Evolutionary conservation across 164 flowering plant species (phyloP), one percentile per base, ranked within the genome.

Genomic region (Vitis labrusca): DNA sequence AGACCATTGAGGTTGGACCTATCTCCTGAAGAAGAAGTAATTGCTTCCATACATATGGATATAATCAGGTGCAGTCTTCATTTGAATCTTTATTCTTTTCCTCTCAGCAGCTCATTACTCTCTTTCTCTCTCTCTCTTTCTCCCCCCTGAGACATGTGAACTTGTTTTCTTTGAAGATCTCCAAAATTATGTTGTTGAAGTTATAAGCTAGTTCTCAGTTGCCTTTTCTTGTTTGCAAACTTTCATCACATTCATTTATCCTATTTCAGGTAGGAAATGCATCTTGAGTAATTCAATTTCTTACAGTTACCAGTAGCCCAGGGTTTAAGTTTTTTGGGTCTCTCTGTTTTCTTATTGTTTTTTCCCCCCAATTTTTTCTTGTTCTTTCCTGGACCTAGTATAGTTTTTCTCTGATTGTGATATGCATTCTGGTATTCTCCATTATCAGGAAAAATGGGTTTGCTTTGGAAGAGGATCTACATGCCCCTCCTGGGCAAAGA

Each of bases 1-100:
- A 94, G 98, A 86, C 95, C 97, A 63, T 56, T 89, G 75, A 82
- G 73, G 66, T 68, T 95, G 88, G 97, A 91, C 70, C 79, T 95
- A 76, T 85, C 98, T 67, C 96, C 98, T 47, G 97, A 91, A 81
- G 99, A 95, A 81, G 99, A 93, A 85, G 82, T 90, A 44, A 82
- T 88, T 52, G 85, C 86, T 68, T 88, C 97, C 59, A 86, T 90
- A 86, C 88, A 95, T 74, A 87, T 95, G 91, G 97, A 93, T 70
- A 75, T 81, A 73, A 83, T 95, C 85, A 91, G 98, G 99, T 93
- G 64, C 65, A 50, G 5, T 23, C 32, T 68, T 44, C 37, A 56
- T 57, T 17, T 13, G 10, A n/a, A 56, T 44, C 1, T 44, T 3
- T 48, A 15, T 10, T 15, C 5, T 64, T 27, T 51, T 48, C 11